These are phyloP conservation scores for Sarocladium kiliense DNA, from an alignment of 2,329 filamentous ascomycete genomes.

Conservation along the genomic window DNA sequence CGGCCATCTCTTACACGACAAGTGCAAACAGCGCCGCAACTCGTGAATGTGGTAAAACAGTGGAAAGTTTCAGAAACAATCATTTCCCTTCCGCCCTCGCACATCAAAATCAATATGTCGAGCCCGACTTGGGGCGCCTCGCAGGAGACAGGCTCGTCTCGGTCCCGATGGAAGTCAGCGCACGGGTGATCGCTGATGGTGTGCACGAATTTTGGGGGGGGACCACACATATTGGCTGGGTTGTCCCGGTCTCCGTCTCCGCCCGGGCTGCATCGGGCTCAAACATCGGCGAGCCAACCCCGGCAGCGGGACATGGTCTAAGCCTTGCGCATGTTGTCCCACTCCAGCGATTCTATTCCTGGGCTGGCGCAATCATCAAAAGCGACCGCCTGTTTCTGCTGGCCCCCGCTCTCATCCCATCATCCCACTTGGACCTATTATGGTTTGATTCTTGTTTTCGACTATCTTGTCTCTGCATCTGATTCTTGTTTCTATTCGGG, in stretches of 20 bases:
- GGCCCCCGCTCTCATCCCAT: background rate
- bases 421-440: background rate
- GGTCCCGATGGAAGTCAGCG: background rate
- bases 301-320: constrained; percentile 1
- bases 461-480: background rate
- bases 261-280: constrained; percentile 3
- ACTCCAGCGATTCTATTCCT: constrained; percentile 5
- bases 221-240: background rate
- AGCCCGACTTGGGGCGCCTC: background rate
- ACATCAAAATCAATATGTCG: background rate
- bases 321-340: constrained; percentile 7
- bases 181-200: background rate
- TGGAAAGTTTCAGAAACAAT: background rate
- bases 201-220: background rate
- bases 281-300: background rate
- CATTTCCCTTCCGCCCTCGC: background rate
- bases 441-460: background rate
- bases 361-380: constrained; percentile 3
- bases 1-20: constrained; percentile 79
- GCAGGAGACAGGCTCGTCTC: background rate
- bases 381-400: background rate
- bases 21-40: constrained; percentile 67
- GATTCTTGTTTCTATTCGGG: background rate
- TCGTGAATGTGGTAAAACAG: constrained; percentile 5
- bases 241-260: background rate